phyloP scores from a whole-genome alignment of 2,329 filamentous ascomycete species.

The Tolypocladium tundrense region DNA sequence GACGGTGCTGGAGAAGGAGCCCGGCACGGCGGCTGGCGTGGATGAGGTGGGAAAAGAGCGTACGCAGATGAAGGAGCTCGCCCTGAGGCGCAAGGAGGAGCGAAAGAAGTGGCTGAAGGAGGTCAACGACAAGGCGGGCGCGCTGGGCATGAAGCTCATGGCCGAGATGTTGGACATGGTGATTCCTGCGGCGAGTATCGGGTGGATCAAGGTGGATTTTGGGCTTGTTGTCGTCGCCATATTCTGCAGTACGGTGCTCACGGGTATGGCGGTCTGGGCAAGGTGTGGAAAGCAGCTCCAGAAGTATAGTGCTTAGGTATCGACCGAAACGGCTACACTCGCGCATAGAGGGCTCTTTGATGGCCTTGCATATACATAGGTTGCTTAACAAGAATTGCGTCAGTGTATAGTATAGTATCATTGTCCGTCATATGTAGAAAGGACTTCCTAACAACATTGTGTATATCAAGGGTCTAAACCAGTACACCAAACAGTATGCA shows the following conservation, averaged over 20 bases:
- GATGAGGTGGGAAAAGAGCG: constrained; percentile 10
- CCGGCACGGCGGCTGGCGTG: not conserved
- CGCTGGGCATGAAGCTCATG: constrained; percentile 36
- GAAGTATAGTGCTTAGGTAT: not conserved
- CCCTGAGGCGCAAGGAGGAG: constrained; percentile 21
- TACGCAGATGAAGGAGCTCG: constrained; percentile 17
- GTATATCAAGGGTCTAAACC: not conserved
- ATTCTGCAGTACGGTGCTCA: constrained; percentile 51
- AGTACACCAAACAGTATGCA: not conserved
- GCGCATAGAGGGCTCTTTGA: not conserved
- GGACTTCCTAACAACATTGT: no score
- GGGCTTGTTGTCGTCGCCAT: constrained; percentile 47
- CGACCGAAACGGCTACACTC: no score
- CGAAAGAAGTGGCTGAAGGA: constrained; percentile 19
- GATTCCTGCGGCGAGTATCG: constrained; percentile 48
- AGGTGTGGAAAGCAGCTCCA: constrained; percentile 24
- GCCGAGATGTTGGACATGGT: constrained; percentile 52
- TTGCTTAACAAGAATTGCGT: not conserved
- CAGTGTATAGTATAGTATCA: not conserved
- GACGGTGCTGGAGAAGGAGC: constrained; percentile 4
- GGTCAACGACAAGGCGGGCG: constrained; percentile 16
- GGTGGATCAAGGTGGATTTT: constrained; percentile 45
- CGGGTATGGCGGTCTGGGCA: constrained; percentile 52
- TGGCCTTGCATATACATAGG: not conserved
- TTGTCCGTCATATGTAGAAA: not conserved